Conservation (phyloP, 108 stramenopile species). For the Halocafeteria seosinensis region DNA sequence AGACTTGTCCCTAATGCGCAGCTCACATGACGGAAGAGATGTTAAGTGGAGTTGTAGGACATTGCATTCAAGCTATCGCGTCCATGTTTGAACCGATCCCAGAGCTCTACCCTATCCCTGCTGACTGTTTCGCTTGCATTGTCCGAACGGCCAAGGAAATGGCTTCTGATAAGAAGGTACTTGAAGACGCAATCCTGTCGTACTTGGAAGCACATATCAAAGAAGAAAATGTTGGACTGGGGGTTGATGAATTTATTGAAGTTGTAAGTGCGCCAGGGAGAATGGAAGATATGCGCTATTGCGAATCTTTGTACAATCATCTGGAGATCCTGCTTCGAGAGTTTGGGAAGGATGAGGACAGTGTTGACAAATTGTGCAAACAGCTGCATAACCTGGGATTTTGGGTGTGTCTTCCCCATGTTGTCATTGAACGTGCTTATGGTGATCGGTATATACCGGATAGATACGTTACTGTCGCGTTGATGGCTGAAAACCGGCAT, state of each 20-base stretch:
- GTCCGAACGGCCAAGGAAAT: not conserved
- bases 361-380: not conserved
- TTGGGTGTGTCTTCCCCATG: constrained; percentile 1
- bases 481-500: constrained; percentile 5
- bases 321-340: not conserved
- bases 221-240: not conserved
- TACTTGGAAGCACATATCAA: not conserved
- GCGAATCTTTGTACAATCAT: not conserved
- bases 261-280: not conserved
- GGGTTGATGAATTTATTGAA: not conserved
- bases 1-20: not conserved
- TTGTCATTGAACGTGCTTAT: constrained; percentile 2
- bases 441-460: not conserved
- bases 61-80: not conserved
- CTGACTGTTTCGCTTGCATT: not conserved
- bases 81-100: not conserved
- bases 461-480: not conserved
- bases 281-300: constrained; percentile 1
- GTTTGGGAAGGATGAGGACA: not conserved
- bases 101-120: not conserved
- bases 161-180: not conserved
- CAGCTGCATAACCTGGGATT: not conserved
- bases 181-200: not conserved
- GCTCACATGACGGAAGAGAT: not conserved
- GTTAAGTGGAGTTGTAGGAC: not conserved